Base-by-base conservation (phyloP, 1,284 basidiomycete genomes). In the Heterobasidion irregulare region DNA sequence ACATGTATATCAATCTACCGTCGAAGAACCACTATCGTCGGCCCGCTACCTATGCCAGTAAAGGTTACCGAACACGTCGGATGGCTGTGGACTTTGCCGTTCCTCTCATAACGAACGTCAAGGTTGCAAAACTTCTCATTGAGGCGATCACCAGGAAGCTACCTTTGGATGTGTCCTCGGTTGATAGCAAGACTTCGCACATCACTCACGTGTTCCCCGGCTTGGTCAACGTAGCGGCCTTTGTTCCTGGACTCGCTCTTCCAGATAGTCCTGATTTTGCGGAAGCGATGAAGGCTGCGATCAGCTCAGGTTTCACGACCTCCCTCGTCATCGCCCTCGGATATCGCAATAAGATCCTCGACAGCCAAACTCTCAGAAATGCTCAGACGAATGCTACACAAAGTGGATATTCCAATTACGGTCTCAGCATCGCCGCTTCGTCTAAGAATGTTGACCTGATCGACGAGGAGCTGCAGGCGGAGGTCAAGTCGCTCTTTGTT, bases 71-170 rank as follows among this genome's bases (percentile, higher is more conserved):
- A 59, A 96, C 94, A 35, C 91, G 97, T 68, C 90, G 96, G 61
- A 95, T 98, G 91, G 96, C 97, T n/a, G 96, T 99, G 61, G 96
- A 99, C 73, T 98, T 96, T 66, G 95, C 94, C 36, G 88, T 99
- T 43, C 96, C 97, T 0, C 79, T 99, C 54, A 94, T 99, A 69
- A 99, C 96, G 57, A 99, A 99, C 69, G 91, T 99, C 74, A 99
- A 99, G 78, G 95, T 94, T 68, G 97, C 97, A 60, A 99, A 99
- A 74, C 80, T 99, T 66, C 83, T 99, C 52, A 90, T 94, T 44
- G 95, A 99, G 72, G 97, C 96, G 2, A 82, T 99, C 57, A 89
- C 98, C 58, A 85, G 94, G 62, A 92, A 84, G 70, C 69, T 88
- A 26, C 88, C 94, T 15, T 80, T 99, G 53, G 89, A 96, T 55